These are phyloP conservation scores for Panus rudis DNA, from an alignment of 768 basidiomycete genomes.

Conservation along the genomic window DNA sequence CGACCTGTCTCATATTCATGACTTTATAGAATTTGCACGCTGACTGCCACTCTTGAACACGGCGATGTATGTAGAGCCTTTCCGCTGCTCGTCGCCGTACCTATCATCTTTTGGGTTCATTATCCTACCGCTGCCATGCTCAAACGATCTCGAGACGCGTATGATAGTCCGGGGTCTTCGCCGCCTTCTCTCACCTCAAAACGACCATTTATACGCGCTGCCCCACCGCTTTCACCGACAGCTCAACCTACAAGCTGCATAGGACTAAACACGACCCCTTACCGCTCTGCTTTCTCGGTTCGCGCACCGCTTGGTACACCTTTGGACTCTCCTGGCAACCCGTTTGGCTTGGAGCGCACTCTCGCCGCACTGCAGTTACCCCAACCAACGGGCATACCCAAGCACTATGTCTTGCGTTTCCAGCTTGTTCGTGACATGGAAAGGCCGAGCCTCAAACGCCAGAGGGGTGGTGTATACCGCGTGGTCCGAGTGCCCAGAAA, in stretches of 20 bases:
- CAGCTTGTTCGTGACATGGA: slow-evolving; percentile 35
- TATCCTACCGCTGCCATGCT: slow-evolving; percentile 7
- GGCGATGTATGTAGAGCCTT: no score
- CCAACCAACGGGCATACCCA: slow-evolving; percentile 41
- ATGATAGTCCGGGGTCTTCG: slow-evolving; percentile 22
- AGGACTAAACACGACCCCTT: slow-evolving; percentile 22
- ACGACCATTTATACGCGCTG: slow-evolving; percentile 15
- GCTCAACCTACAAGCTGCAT: slow-evolving; percentile 29
- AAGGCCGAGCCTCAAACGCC: not conserved
- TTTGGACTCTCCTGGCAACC: slow-evolving; percentile 66
- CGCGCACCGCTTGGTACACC: slow-evolving; percentile 30
- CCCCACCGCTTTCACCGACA: slow-evolving; percentile 16
- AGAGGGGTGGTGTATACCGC: slow-evolving; percentile 49
- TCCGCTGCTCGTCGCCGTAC: no score
- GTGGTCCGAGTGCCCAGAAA: slow-evolving; percentile 63
- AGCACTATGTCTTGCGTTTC: slow-evolving; percentile 58
- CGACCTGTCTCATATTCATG: no score
- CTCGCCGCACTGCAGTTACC: slow-evolving; percentile 28
- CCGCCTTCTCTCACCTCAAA: slow-evolving; percentile 24
- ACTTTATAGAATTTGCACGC: no score
- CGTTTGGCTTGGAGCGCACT: slow-evolving; percentile 52
- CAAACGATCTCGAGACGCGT: slow-evolving; percentile 25
- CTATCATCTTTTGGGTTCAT: not conserved
- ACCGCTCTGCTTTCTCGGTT: slow-evolving; percentile 13
- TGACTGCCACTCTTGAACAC: no score